Evolutionary conservation across 2,329 filamentous ascomycete species (phyloP), one percentile per base, ranked within the genome.

Genomic region (Graphilbum fragrans): DNA sequence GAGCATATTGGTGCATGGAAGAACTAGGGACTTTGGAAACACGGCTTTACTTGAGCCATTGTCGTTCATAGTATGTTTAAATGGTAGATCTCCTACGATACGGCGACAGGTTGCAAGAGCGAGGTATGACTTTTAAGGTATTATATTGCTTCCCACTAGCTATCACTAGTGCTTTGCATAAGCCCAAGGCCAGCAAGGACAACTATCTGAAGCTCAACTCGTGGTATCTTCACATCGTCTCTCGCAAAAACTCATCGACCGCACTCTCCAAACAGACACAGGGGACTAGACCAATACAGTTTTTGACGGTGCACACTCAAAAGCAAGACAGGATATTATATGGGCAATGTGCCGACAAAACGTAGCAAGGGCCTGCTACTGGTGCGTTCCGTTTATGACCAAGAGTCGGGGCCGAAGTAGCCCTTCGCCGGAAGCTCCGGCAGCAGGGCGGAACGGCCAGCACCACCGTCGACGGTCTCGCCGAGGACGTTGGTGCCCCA

Each of bases 401-500:
- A 41, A 7, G 39, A 35, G 18, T 27, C 35, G 4, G 34, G 39
- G n/a, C 39, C 39, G 18, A 48, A 48, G 36, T 38, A 43, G 5
- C 42, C 46, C 10, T 39, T 39, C 14, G 42, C 46, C 1, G 37
- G 41, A 14, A 48, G 35, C n/a, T 37, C 16, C 4, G 23, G 4
- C 9, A 37, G 16, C 3, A 38, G 31, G 19, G 39, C 37, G 7
- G 12, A 9, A 3, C 20, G 35, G 21, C 35, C 40, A 11, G 36
- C 21, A 14, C 29, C 36, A 17, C 23, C 37, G 17, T 42, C 41
- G 20, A 37, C 5, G 22, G 35, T 37, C 14, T 33, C 7, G 32
- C 21, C 12, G 9, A 41, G 29, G 6, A 43, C 36, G 33, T 41
- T 38, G 33, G 16, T 55, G 21, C 44, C 44, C 44, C 44, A 46